Percentiles rank a stretch among this genome's conserved stretches.
These are phyloP conservation scores for Suillus cothurnatus DNA, from an alignment of 768 basidiomycete genomes.

Conservation along the genomic window DNA sequence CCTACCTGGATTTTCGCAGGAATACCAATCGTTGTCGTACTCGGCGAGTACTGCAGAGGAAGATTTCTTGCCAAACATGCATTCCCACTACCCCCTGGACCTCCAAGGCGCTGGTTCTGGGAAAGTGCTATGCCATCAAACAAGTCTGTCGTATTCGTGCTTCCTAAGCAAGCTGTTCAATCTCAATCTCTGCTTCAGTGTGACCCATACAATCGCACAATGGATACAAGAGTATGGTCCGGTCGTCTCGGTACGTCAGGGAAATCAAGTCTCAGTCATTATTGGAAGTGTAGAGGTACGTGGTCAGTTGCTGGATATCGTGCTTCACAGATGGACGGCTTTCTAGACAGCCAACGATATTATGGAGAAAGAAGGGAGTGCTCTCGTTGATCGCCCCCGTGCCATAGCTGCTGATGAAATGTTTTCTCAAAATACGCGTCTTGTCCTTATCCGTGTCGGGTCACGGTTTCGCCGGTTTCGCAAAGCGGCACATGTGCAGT, in stretches of 20 bases:
- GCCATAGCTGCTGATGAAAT: conserved; percentile 55
- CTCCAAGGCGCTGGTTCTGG: conserved; percentile 20
- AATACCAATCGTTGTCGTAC: background rate
- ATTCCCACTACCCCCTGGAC: conserved; percentile 20
- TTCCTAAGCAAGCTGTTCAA: background rate
- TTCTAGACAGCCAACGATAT: conserved; percentile 51
- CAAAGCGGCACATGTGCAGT: conserved; percentile 52
- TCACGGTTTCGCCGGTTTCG: conserved; percentile 57
- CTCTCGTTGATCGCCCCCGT: conserved; percentile 48
- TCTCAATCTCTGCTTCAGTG: conserved; percentile 9
- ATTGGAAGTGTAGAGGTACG: conserved; percentile 25
- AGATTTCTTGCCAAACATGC: conserved; percentile 3
- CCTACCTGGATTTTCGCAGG: background rate
- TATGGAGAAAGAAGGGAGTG: conserved; percentile 58
- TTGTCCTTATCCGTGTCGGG: conserved; percentile 49
- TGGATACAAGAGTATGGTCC: conserved; percentile 33
- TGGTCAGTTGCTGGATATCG: background rate
- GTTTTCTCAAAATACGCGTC: conserved; percentile 55
- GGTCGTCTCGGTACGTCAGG: conserved; percentile 26
- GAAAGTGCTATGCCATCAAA: conserved; percentile 14
- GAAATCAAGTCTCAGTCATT: conserved; percentile 28
- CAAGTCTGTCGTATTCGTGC: background rate
- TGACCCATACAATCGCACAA: conserved; percentile 38
- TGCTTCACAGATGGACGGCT: conserved; percentile 17
- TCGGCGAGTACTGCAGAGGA: conserved; percentile 2